phyloP scores from a whole-genome alignment of 2,329 filamentous ascomycete species.

The Chaetomium globosum region DNA sequence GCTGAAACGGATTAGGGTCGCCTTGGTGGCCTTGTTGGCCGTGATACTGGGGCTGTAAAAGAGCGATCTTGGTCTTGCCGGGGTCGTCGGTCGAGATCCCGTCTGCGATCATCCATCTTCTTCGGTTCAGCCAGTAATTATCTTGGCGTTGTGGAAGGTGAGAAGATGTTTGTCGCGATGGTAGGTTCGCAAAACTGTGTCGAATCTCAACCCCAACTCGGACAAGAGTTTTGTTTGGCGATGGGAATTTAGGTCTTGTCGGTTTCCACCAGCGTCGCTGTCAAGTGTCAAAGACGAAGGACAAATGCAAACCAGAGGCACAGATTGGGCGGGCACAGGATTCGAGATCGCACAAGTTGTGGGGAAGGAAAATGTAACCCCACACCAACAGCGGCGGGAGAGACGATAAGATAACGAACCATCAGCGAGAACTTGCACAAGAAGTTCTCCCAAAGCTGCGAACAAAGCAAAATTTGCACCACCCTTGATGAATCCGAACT shows the following conservation, averaged over 20 bases:
- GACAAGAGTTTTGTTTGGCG: too few relatives aligned
- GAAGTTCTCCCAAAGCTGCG: too few relatives aligned
- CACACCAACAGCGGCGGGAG: not conserved
- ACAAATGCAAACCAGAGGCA: not conserved
- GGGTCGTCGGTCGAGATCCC: not conserved
- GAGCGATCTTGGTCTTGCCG: not conserved
- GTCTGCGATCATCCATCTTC: not conserved
- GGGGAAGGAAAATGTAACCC: not conserved
- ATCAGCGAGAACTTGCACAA: not conserved
- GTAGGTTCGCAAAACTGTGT: too few relatives aligned
- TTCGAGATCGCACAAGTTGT: not conserved
- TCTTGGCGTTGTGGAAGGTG: too few relatives aligned
- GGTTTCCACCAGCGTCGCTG: not conserved
- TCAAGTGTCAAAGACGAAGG: not conserved
- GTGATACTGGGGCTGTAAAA: not conserved
- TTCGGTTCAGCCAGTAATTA: too few relatives aligned
- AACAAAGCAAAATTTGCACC: too few relatives aligned
- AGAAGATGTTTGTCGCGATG: too few relatives aligned
- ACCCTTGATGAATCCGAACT: not conserved
- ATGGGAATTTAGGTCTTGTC: not conserved
- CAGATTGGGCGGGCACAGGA: not conserved
- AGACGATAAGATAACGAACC: not conserved
- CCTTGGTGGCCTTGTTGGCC: conserved; percentile 18
- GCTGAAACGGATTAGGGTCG: conserved; percentile 20
- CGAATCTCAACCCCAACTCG: too few relatives aligned